These are phyloP conservation scores for Cunninghamia lanceolata DNA, from an alignment of 75 land plant species.

Conservation along the genomic window DNA sequence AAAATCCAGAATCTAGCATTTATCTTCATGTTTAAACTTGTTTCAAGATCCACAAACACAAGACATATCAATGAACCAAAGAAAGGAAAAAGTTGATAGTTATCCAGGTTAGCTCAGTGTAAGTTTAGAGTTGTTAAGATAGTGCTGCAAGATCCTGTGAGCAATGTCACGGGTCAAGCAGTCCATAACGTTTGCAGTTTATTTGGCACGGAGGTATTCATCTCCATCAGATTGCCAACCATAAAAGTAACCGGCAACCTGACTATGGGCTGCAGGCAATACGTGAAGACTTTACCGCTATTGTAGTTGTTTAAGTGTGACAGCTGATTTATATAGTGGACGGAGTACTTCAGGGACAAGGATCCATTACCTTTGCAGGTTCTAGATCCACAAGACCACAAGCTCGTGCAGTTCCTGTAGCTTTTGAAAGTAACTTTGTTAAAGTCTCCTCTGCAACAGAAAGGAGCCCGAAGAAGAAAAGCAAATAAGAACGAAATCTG, in stretches of 20 bases:
- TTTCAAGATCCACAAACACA: background rate
- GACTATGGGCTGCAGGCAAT: too few species aligned
- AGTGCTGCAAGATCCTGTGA: background rate
- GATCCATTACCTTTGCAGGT: background rate
- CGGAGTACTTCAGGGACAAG: too few species aligned
- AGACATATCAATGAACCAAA: too few species aligned
- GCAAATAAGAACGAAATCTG: too few species aligned
- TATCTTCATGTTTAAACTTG: background rate
- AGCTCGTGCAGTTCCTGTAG: conserved; percentile 73
- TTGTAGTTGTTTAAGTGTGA: too few species aligned
- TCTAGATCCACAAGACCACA: conserved; percentile 85
- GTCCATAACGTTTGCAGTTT: background rate
- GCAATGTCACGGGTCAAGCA: conserved; percentile 9
- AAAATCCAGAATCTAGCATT: background rate
- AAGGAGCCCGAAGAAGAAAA: conserved; percentile 36
- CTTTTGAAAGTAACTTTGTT: conserved; percentile 84
- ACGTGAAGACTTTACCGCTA: too few species aligned
- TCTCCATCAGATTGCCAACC: conserved; percentile 38
- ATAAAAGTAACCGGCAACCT: conserved; percentile 16
- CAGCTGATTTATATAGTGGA: too few species aligned
- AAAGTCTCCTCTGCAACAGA: conserved; percentile 87
- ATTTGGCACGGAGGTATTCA: conserved; percentile 12
- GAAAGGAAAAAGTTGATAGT: background rate
- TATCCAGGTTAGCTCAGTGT: background rate
- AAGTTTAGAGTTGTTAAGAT: background rate